Evolutionary conservation across 768 basidiomycete species (phyloP), one percentile per base, ranked within the genome.

Genomic region (Pulveroboletus sp.): DNA sequence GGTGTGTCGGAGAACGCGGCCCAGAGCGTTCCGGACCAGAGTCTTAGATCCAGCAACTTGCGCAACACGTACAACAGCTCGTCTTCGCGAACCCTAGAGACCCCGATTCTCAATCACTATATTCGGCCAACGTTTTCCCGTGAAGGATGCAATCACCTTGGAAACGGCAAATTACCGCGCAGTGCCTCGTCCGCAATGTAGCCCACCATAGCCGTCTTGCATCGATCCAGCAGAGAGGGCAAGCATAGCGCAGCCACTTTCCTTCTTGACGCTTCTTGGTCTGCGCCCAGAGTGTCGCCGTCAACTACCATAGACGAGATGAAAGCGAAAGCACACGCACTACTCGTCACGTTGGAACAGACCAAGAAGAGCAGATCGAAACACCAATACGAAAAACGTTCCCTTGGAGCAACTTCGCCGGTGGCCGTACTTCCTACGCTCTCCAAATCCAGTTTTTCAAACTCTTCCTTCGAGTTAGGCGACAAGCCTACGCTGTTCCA

Each of bases 371-470:
- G 64, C 11, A 93, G 70, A 59, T 95, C 92, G 48, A 94, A 85
- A 62, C 89, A 93, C 92, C 92, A 94, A 70, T 90, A 93, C 7
- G 89, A 85, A 63, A 94, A 94, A 8, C 90, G 76, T 64, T 94
- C 93, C 32, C 92, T 73, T 2, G 86, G 85, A 24, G 86, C 70
- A 20, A 81, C 63, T 13, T 69, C 62, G 0, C 79, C 80, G 10
- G 70, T 65, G 32, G 78, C 78, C 3, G 89, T 90, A 29, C 78
- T 84, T 12, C 87, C 89, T 29, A 76, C 55, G 64, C 24, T 67
- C 45, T 72, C 70, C 43, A 68, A 53, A 31, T 73, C 71, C 42
- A 76, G 53, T 36, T 67, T 70, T 47, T 73, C 69, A 43, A 73
- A 69, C 32, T 45, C 70, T 37, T 63, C 58, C 4, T 54, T 51